Percentiles rank a stretch among this genome's conserved stretches.
These are phyloP conservation scores for Paramecium sexaurelia DNA, from an alignment of 73 alveolate species.

Conservation along the genomic window DNA sequence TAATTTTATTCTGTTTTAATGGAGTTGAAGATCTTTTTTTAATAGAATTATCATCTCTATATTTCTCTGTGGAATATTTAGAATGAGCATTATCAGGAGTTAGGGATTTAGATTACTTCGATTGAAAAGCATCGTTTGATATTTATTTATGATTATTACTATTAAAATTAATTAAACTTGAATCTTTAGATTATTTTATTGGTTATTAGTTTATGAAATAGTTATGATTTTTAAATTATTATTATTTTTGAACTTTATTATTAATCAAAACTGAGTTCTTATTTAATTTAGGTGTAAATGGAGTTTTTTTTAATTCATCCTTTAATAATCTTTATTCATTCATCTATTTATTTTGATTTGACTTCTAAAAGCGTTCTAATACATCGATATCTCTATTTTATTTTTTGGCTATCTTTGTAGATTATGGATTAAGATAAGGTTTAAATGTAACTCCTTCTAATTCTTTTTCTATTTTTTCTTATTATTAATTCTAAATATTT, in stretches of 20 bases:
- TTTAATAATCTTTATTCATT: background rate
- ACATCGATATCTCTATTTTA: background rate
- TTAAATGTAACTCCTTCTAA: conserved; percentile 21
- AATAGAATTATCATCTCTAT: background rate
- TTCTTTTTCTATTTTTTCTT: conserved; percentile 16
- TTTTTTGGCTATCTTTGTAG: background rate
- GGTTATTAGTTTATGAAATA: background rate
- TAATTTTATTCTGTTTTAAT: background rate
- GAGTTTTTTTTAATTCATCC: background rate
- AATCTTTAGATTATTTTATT: background rate
- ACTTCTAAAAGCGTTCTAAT: conserved; percentile 5
- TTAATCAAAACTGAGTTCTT: background rate
- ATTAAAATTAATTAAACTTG: background rate
- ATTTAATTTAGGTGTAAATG: background rate
- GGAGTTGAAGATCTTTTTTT: background rate
- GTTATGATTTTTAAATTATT: background rate
- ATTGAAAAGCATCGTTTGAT: background rate
- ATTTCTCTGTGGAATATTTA: background rate
- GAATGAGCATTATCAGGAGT: background rate
- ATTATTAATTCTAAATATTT: background rate
- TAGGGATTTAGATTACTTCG: background rate
- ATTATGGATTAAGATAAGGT: background rate
- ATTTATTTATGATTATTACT: background rate
- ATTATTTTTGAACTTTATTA: background rate
- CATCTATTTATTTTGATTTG: background rate